Percentiles rank a stretch among this genome's conserved stretches.
phyloP scores from a whole-genome alignment of 1,139 yeast species.

The Lodderomyces orthopsilosis region DNA sequence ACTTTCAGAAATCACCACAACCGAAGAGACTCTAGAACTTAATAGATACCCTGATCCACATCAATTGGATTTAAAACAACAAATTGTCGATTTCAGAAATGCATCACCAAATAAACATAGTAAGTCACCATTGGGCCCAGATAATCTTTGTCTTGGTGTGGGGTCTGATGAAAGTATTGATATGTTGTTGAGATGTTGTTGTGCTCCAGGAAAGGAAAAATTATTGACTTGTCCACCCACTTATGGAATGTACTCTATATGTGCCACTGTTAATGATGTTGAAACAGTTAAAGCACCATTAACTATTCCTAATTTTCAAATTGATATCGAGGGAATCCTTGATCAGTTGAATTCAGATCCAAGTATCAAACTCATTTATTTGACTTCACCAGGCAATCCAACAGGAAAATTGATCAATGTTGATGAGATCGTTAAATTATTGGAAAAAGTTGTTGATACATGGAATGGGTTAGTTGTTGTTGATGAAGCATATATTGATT shows the following conservation, averaged over 20 bases:
- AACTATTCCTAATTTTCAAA: constrained; percentile 57
- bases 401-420: constrained; percentile 67
- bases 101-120: constrained; percentile 30
- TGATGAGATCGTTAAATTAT: constrained; percentile 47
- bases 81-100: constrained; percentile 71
- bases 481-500: constrained; percentile 95
- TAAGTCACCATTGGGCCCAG: constrained; percentile 46
- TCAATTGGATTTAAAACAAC: constrained; percentile 73
- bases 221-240: constrained; percentile 91
- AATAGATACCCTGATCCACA: constrained; percentile 98
- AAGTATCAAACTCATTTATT: constrained; percentile 66
- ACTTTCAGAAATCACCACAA: constrained; percentile 27
- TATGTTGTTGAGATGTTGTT: constrained; percentile 77
- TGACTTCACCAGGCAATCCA: constrained; percentile 99
- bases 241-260: constrained; percentile 93
- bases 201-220: constrained; percentile 80
- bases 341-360: constrained; percentile 55
- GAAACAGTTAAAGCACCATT: constrained; percentile 70
- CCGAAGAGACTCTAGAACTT: constrained; percentile 46
- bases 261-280: constrained; percentile 88
- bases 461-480: constrained; percentile 84
- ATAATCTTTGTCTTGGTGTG: constrained; percentile 86
- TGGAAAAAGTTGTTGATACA: constrained; percentile 37
- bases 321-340: constrained; percentile 57
- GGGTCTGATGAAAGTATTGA: constrained; percentile 98